Evolutionary conservation across 2,329 filamentous ascomycete genomes (phyloP), one percentile per base, ranked within the genome.

Genomic region (Paecilomyces variotii): DNA sequence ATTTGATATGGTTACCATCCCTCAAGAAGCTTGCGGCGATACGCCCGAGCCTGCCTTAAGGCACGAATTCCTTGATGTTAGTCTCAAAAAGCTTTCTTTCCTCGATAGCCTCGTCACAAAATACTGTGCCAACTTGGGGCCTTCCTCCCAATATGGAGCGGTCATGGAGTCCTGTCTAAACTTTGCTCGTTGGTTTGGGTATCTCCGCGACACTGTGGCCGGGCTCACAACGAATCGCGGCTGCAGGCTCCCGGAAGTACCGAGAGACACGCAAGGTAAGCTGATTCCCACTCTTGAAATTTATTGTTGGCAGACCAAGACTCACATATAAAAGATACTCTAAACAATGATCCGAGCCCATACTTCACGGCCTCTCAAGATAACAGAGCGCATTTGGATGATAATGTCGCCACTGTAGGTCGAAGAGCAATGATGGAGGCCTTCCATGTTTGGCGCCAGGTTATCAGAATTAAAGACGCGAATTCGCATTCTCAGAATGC

Each of bases 141-240:
- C 62, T 9, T 59, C 57, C 4, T 68, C 65, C 1, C 54, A 50
- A 27, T 67, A 68, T 50, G 54, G 55, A 6, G 45, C 50, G 19
- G 59, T 67, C 11, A 53, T 61, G n/a, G 62, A 67, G 9, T 57
- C 64, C 24, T 64, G 65, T 14, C 53, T 67, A 27, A 62, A 53
- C 26, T 49, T 67, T 30, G 34, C 65, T 19, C 62, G 62, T 4
- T 67, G 65, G 66, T 61, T 63, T 56, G 63, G 55, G 1, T 67
- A 67, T 56, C 61, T 68, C 30, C 66, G 66, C 14, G 65, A 67
- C 35, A 65, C 62, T 9, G 66, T 65, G 10, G 66, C 64, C 30
- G 62, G 62, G 14, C 59, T 68, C 3, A 59, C 61, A 14, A 58
- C 53, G 25, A 28, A 62, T 39, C 57, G 60, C 4, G 34, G 55